A percentile compares a stretch with the other conserved stretches of the same genome.
Conservation (phyloP, 768 basidiomycete genomes). For the Tricholoma furcatifolium region DNA sequence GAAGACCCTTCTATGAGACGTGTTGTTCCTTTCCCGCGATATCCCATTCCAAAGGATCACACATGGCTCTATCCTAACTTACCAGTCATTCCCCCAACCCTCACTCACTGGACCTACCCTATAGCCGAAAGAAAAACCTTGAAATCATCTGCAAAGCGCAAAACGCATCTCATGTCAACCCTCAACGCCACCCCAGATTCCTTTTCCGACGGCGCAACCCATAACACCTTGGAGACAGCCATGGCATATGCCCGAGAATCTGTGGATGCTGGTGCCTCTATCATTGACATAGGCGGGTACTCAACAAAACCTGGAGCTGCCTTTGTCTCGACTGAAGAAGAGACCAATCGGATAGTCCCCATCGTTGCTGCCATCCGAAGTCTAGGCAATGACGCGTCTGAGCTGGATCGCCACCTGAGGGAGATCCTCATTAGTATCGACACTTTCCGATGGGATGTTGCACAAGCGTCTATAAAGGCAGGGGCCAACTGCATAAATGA, state of each 20-base stretch:
- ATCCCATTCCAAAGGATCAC: constrained; percentile 33
- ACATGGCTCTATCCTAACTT: constrained; percentile 24
- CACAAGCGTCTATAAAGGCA: constrained; percentile 66
- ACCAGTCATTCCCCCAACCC: constrained; percentile 42
- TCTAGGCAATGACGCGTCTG: not conserved
- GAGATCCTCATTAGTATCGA: constrained; percentile 74
- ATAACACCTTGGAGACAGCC: constrained; percentile 53
- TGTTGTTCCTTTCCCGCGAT: constrained; percentile 72
- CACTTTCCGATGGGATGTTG: constrained; percentile 85
- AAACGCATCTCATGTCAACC: constrained; percentile 85
- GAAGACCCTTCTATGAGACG: constrained; percentile 55
- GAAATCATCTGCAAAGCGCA: constrained; percentile 19
- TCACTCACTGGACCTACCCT: constrained; percentile 50
- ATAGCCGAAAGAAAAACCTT: constrained; percentile 14
- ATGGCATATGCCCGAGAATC: constrained; percentile 51
- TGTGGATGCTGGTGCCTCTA: constrained; percentile 58
- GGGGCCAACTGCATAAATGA: constrained; percentile 97
- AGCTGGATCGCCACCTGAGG: constrained; percentile 4
- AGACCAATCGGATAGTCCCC: constrained; percentile 70
- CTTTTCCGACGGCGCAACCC: constrained; percentile 82
- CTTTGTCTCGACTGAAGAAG: constrained; percentile 66
- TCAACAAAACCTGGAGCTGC: constrained; percentile 84
- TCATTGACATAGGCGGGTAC: constrained; percentile 93
- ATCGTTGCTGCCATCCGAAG: constrained; percentile 53
- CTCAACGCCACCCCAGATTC: constrained; percentile 95